Base-by-base conservation (phyloP, 179 eudicot species). In the Carnegiea gigantea region DNA sequence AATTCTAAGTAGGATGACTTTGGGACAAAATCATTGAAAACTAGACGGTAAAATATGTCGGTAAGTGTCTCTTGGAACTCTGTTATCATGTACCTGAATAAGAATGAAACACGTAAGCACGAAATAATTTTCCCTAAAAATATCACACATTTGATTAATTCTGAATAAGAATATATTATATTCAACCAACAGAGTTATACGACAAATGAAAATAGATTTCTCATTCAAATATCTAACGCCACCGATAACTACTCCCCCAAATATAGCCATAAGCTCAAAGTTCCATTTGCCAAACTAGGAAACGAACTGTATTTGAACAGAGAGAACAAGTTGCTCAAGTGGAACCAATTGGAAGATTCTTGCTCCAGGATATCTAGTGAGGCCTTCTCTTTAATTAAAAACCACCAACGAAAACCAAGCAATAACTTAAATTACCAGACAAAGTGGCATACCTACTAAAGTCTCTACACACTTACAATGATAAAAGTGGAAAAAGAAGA, bases 401-500 rank as follows among this genome's bases (percentile, higher is more conserved):
- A 46, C 24, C 30, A 80, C 62, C 23, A 78, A 81, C 70, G 36
- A 33, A 33, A 33, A 75, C n/a, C 59, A 24, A 54, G 64, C 48
- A 62, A 62, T 77, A 77, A 36, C 51, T 26, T 64, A 78, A 82
- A 75, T 79, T 24, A 24, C 18, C 4, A 62, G 28, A 81, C 62
- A 18, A 57, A 57, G 62, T 57, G 62, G 3, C 23, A 57, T 57
- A 20, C 21, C 62, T 13, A 48, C 46, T 44, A 21, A 57, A 20
- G 8, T 57, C 6, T 60, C 84, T 77, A 82, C 36, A 82, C 75
- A 76, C 28, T 82, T 57, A 13, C 65, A 74, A 85, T 82, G 65
- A 84, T 84, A 81, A 77, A 78, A 73, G 26, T 9, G 26, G 23
- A 24, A 28, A 26, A 67, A 77, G 6, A 67, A 2, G 8, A 70